These are phyloP conservation scores for Blastocrithidia nonstop DNA, from an alignment of 208 protist species.

Conservation along the genomic window DNA sequence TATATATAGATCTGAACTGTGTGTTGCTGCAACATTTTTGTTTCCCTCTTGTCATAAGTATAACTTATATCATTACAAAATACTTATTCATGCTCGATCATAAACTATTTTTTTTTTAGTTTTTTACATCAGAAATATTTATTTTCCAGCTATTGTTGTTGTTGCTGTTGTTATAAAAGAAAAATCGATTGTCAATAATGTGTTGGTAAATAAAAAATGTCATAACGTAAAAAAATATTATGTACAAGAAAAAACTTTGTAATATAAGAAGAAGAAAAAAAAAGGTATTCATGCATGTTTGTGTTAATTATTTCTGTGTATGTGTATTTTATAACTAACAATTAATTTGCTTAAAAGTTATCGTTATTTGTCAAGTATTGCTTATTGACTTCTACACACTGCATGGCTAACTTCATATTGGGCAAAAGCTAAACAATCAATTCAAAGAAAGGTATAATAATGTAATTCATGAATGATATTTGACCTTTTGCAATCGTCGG, in stretches of 20 bases:
- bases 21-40: no score
- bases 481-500: conserved; percentile 75
- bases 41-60: no score
- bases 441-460: conserved; percentile 84
- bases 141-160: no score
- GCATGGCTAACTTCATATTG: conserved; percentile 65
- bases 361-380: conserved; percentile 63
- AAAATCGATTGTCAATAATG: no score
- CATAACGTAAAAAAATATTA: not conserved
- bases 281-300: not conserved
- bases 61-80: no score
- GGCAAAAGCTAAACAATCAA: conserved; percentile 68
- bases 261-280: not conserved
- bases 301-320: conserved; percentile 1
- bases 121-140: no score
- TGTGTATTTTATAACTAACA: not conserved
- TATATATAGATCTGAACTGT: no score
- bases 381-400: conserved; percentile 63
- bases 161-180: no score
- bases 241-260: not conserved
- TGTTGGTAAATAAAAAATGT: no score
- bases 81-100: no score
- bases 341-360: conserved; percentile 12
- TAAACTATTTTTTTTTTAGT: no score
- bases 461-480: conserved; percentile 87